Percentiles rank a stretch among this genome's conserved stretches.
phyloP scores from a whole-genome alignment of 148 eudicot genomes.

The Gaultheria prostrata region DNA sequence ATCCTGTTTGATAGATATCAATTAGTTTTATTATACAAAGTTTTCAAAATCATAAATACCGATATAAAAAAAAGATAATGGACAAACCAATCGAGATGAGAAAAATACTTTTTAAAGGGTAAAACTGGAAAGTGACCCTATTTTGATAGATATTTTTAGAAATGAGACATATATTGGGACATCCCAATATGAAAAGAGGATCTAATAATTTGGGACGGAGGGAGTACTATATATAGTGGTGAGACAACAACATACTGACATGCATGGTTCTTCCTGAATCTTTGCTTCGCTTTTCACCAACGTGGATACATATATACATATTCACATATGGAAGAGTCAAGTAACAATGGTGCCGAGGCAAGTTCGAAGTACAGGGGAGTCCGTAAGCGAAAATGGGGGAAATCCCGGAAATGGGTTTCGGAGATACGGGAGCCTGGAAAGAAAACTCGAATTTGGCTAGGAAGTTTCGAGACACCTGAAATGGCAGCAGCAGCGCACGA shows the following conservation, averaged over 20 bases:
- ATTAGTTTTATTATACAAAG: no score
- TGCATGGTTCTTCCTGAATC: neutral
- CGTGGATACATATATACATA: neutral
- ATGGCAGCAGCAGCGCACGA: constrained; percentile 73
- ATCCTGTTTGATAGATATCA: no score
- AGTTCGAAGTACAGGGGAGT: constrained; percentile 21
- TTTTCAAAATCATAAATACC: no score
- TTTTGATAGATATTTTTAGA: no score
- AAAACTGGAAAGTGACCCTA: no score
- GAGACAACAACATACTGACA: constrained; percentile 9
- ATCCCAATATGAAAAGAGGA: no score
- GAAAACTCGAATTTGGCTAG: constrained; percentile 62
- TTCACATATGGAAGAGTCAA: constrained; percentile 13
- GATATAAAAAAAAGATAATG: no score
- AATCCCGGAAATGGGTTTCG: constrained; percentile 75
- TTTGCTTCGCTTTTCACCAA: neutral
- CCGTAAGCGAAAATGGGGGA: constrained; percentile 62
- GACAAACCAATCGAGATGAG: no score
- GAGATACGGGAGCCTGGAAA: constrained; percentile 66
- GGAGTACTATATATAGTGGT: no score
- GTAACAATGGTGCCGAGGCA: constrained; percentile 7
- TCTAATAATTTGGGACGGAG: no score
- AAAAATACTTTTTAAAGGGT: no score
- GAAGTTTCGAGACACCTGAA: constrained; percentile 60
- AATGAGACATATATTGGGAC: no score